Evolutionary conservation across 257 asterid genomes (phyloP).

Genomic region (Primulina huaijiensis): DNA sequence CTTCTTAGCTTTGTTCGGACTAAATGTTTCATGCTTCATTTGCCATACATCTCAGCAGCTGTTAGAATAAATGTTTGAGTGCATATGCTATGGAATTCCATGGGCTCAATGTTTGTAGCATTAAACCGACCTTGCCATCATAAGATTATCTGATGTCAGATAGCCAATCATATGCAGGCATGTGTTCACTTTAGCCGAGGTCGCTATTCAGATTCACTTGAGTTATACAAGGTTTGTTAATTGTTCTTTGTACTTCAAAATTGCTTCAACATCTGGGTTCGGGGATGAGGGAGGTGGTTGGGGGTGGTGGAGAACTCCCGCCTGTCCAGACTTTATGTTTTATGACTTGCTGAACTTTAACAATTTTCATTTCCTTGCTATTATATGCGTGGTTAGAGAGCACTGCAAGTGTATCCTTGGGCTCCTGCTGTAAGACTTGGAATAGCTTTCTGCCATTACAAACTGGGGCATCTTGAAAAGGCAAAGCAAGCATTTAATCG

Average conservation of each 20-base stretch:
- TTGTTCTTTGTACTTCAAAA: constrained; percentile 24
- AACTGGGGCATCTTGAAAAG: constrained; percentile 77
- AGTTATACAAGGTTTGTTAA: constrained; percentile 73
- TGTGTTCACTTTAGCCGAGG: constrained; percentile 93
- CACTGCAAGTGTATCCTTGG: constrained; percentile 79
- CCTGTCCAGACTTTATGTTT: background rate
- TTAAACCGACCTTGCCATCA: constrained; percentile 16
- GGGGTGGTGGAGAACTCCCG: constrained; percentile 9
- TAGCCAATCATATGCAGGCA: constrained; percentile 56
- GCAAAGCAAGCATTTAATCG: constrained; percentile 94
- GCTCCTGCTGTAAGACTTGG: constrained; percentile 95
- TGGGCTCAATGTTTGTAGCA: constrained; percentile 19
- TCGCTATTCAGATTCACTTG: constrained; percentile 80
- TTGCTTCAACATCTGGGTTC: constrained; percentile 15
- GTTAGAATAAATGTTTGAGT: constrained; percentile 17
- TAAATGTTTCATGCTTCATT: constrained; percentile 18
- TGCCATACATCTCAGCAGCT: constrained; percentile 12
- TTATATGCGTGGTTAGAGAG: constrained; percentile 51
- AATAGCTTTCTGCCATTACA: constrained; percentile 88
- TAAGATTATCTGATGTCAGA: constrained; percentile 19
- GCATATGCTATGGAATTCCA: constrained; percentile 21
- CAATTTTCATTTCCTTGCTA: constrained; percentile 23
- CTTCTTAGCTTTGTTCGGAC: constrained; percentile 8
- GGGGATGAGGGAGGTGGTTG: background rate
- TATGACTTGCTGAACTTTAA: constrained; percentile 10